Evolutionary conservation across 805 yeast genomes (phyloP).

Genomic region (Zygosaccharomyces lentus): DNA sequence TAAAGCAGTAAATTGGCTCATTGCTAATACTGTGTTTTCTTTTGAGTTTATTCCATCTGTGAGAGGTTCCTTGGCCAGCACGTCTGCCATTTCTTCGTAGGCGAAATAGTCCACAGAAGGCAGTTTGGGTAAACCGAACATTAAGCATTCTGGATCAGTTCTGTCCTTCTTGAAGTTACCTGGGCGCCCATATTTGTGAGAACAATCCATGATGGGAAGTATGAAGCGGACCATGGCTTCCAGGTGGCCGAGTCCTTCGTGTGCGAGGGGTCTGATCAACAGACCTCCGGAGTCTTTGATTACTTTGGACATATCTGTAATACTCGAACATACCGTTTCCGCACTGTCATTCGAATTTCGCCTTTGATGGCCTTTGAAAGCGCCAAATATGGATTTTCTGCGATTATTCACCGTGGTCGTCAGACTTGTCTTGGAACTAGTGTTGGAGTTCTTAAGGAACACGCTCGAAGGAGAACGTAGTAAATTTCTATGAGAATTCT

Average conservation of each 20-base stretch:
- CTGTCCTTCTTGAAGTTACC: slow-evolving; percentile 51
- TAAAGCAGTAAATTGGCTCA: slow-evolving; percentile 14
- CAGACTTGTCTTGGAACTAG: not conserved
- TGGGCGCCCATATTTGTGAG: slow-evolving; percentile 72
- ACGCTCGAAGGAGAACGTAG: slow-evolving; percentile 14
- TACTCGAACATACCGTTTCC: slow-evolving; percentile 9
- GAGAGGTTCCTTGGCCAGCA: slow-evolving; percentile 9
- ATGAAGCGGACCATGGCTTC: slow-evolving; percentile 66
- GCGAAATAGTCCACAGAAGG: slow-evolving; percentile 58
- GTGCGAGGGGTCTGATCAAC: slow-evolving; percentile 58
- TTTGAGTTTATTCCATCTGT: slow-evolving; percentile 7
- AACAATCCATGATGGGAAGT: slow-evolving; percentile 62
- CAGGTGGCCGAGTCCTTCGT: slow-evolving; percentile 60
- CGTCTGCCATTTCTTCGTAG: slow-evolving; percentile 15
- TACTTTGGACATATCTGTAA: slow-evolving; percentile 8
- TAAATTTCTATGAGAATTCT: slow-evolving; percentile 7
- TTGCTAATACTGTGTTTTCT: slow-evolving; percentile 18
- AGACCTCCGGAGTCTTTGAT: slow-evolving; percentile 28
- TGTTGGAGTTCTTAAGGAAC: slow-evolving; percentile 1
- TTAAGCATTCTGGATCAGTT: slow-evolving; percentile 47
- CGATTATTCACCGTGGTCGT: not conserved
- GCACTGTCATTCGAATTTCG: slow-evolving; percentile 14
- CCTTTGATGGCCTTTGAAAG: slow-evolving; percentile 7
- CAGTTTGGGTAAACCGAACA: slow-evolving; percentile 68
- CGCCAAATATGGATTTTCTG: not conserved